A percentile compares a stretch with the other conserved stretches of the same genome.
Conservation (phyloP, 768 basidiomycete genomes). For the Trametes cinnabarina region DNA sequence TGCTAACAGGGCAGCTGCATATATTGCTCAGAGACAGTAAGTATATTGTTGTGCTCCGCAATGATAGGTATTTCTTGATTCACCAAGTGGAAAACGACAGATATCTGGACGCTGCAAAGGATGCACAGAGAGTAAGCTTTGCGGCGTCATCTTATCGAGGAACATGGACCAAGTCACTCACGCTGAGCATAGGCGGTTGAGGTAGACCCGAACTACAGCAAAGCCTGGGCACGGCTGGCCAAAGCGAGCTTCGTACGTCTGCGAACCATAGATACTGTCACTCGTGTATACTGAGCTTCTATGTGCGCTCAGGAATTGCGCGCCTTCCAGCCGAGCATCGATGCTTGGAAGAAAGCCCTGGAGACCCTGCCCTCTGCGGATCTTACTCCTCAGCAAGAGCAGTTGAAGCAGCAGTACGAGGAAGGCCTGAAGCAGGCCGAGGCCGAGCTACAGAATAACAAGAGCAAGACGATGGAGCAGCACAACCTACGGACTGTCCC, state of each 20-base stretch:
- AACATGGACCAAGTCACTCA: too few species aligned
- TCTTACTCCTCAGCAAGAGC: slow-evolving; percentile 15
- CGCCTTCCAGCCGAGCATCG: slow-evolving; percentile 9
- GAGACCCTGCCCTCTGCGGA: slow-evolving; percentile 7
- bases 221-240: slow-evolving; percentile 27
- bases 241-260: slow-evolving; percentile 18
- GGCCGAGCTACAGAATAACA: not conserved
- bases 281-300: not conserved
- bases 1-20: slow-evolving; percentile 45
- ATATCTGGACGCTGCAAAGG: slow-evolving; percentile 16
- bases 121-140: slow-evolving; percentile 19
- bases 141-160: not conserved
- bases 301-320: slow-evolving; percentile 9
- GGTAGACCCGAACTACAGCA: slow-evolving; percentile 23
- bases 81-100: not conserved
- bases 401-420: slow-evolving; percentile 23
- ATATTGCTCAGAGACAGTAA: slow-evolving; percentile 39
- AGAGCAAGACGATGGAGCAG: not conserved
- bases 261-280: not conserved
- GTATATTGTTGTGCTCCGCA: not conserved
- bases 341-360: slow-evolving; percentile 19
- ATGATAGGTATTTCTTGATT: not conserved
- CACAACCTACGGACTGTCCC: not conserved
- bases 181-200: slow-evolving; percentile 23
- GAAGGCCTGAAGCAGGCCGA: slow-evolving; percentile 14